Conservation (phyloP, 345 rosid species). For the Citrus australasica region DNA sequence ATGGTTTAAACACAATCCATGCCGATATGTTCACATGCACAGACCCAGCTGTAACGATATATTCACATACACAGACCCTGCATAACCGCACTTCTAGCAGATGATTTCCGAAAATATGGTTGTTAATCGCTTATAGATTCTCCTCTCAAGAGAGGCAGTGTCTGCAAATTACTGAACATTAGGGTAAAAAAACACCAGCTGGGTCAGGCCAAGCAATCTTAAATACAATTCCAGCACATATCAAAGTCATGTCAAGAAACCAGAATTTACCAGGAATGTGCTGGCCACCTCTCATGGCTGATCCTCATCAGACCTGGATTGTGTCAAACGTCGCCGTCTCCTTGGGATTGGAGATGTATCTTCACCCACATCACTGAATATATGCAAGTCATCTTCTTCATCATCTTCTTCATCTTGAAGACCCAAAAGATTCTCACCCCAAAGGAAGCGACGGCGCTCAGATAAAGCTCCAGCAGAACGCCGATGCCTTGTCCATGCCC, state of each 20-base stretch:
- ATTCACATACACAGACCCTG: background rate
- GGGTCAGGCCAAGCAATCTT: constrained; percentile 23
- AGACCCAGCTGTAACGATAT: background rate
- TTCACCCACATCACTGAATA: constrained; percentile 46
- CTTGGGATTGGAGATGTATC: constrained; percentile 62
- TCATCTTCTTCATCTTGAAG: constrained; percentile 56
- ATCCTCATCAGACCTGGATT: constrained; percentile 65
- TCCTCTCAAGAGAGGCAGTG: constrained; percentile 11
- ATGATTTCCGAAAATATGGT: constrained; percentile 14
- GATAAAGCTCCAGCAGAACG: constrained; percentile 46
- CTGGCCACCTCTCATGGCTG: constrained; percentile 34
- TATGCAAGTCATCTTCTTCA: constrained; percentile 41
- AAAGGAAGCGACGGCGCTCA: constrained; percentile 68
- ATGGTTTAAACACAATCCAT: background rate
- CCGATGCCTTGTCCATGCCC: constrained; percentile 76
- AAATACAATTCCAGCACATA: constrained; percentile 28
- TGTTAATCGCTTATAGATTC: constrained; percentile 16
- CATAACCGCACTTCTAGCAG: background rate
- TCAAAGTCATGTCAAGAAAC: constrained; percentile 21
- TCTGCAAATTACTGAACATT: constrained; percentile 22
- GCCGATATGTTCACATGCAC: background rate
- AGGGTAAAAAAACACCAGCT: constrained; percentile 17
- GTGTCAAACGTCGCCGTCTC: constrained; percentile 61
- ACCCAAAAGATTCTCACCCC: constrained; percentile 92
- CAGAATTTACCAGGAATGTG: constrained; percentile 41